phyloP scores from a whole-genome alignment of 2,329 filamentous ascomycete genomes.

The Conoideocrella luteorostrata region DNA sequence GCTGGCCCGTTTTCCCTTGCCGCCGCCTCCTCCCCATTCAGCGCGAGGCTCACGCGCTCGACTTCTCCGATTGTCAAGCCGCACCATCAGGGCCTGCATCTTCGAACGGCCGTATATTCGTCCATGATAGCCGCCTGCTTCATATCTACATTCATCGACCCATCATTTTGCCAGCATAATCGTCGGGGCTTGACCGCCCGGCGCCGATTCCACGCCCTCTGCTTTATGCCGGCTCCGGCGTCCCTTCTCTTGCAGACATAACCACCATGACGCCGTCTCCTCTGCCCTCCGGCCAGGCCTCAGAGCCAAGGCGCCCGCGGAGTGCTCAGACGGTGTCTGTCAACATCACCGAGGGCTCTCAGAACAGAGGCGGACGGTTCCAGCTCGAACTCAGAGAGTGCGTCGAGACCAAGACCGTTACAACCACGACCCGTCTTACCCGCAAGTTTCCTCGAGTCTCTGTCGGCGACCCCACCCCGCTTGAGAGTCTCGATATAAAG shows the following conservation, averaged over 20 bases:
- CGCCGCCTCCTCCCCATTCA: conserved; percentile 7
- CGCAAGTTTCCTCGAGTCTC: conserved; percentile 78
- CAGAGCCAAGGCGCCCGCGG: conserved; percentile 27
- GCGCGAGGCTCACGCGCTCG: conserved; percentile 13
- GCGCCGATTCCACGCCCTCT: conserved; percentile 1
- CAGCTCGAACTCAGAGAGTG: conserved; percentile 58
- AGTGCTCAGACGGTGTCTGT: conserved; percentile 38
- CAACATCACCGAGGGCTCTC: conserved; percentile 37
- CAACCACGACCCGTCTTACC: conserved; percentile 87
- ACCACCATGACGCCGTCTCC: conserved; percentile 33
- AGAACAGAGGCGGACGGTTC: conserved; percentile 30
- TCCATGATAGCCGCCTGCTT: background rate
- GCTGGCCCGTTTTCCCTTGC: conserved; percentile 2
- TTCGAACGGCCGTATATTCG: background rate
- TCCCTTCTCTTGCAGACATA: conserved; percentile 7
- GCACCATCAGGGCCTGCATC: conserved; percentile 2
- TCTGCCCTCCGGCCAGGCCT: conserved; percentile 27
- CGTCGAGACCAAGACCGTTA: conserved; percentile 67
- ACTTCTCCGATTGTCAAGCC: conserved; percentile 5
- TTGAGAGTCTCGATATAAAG: conserved; percentile 72
- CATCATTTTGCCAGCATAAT: background rate
- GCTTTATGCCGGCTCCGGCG: conserved; percentile 11
- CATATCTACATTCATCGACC: background rate
- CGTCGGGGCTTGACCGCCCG: conserved; percentile 5
- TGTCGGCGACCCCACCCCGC: conserved; percentile 64